phyloP scores from a whole-genome alignment of 148 eudicot species.

The Persicaria maculosa region DNA sequence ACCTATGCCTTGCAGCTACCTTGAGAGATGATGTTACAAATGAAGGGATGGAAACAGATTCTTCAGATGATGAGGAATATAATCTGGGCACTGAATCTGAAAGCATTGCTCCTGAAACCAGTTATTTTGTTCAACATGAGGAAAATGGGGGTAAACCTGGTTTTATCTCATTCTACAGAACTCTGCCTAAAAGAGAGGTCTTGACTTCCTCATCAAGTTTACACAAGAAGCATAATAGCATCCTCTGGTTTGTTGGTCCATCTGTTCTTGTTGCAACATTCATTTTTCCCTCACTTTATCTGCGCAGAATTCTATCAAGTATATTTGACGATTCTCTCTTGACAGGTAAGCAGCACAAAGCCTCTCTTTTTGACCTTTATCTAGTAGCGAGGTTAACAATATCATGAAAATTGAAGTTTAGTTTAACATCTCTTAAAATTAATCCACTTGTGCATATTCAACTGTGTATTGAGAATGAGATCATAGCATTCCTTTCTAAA shows the following conservation, averaged over 20 bases:
- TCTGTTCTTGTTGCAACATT: slow-evolving; percentile 81
- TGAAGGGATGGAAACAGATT: slow-evolving; percentile 42
- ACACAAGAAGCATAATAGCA: slow-evolving; percentile 34
- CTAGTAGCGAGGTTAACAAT: not conserved
- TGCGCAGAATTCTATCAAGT: slow-evolving; percentile 77
- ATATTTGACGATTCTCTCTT: slow-evolving; percentile 93
- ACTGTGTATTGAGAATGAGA: not conserved
- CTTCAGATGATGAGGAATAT: slow-evolving; percentile 32
- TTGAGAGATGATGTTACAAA: slow-evolving; percentile 35
- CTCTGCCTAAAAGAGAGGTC: slow-evolving; percentile 24
- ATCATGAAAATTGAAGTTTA: not conserved
- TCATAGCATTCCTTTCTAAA: not conserved
- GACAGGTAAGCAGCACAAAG: slow-evolving; percentile 49
- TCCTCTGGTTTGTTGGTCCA: slow-evolving; percentile 87
- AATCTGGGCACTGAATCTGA: slow-evolving; percentile 28
- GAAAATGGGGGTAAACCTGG: slow-evolving; percentile 72
- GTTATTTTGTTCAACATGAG: slow-evolving; percentile 22
- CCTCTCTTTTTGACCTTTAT: not conserved
- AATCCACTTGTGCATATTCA: not conserved
- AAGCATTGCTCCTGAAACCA: slow-evolving; percentile 17
- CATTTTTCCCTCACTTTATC: slow-evolving; percentile 84
- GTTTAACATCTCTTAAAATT: not conserved
- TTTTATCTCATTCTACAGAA: slow-evolving; percentile 56
- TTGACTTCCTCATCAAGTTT: slow-evolving; percentile 19
- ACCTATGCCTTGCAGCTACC: slow-evolving; percentile 27